phyloP scores from a whole-genome alignment of 1,284 basidiomycete species.

The Cyathus olla region DNA sequence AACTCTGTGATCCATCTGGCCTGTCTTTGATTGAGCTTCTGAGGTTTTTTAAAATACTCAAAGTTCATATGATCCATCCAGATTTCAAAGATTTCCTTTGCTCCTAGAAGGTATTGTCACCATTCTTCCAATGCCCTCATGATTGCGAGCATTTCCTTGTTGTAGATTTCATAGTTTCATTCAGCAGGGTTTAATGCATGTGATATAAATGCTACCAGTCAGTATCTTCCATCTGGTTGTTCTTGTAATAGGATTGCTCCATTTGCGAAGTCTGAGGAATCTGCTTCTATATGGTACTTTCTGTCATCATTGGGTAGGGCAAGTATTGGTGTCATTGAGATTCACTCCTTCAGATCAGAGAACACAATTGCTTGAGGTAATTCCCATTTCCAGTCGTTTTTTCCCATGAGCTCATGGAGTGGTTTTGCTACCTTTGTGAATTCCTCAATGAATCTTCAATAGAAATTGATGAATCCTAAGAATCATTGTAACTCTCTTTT shows the following conservation, averaged over 20 bases:
- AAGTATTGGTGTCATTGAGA: constrained; percentile 27
- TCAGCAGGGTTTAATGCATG: constrained; percentile 30
- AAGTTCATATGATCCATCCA: constrained; percentile 57
- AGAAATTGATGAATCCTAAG: constrained; percentile 22
- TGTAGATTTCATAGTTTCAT: constrained; percentile 53
- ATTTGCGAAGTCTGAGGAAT: constrained; percentile 37
- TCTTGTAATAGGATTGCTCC: constrained; percentile 38
- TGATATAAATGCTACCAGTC: constrained; percentile 38
- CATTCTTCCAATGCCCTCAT: constrained; percentile 47
- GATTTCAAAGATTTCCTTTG: constrained; percentile 33
- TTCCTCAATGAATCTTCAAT: neutral
- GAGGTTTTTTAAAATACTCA: constrained; percentile 45
- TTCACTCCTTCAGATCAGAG: constrained; percentile 25
- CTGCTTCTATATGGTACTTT: constrained; percentile 35
- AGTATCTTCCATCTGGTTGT: constrained; percentile 30
- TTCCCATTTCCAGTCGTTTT: neutral
- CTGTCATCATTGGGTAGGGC: constrained; percentile 17
- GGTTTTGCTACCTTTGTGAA: neutral
- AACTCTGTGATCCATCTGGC: constrained; percentile 52
- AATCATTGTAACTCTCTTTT: constrained; percentile 28
- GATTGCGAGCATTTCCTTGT: constrained; percentile 47
- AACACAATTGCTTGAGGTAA: constrained; percentile 14
- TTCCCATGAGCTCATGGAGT: neutral
- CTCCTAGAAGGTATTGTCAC: constrained; percentile 46
- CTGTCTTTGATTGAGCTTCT: constrained; percentile 49